Base-by-base conservation (phyloP, 139 green algal genomes). In the Chlorella vulgaris region DNA sequence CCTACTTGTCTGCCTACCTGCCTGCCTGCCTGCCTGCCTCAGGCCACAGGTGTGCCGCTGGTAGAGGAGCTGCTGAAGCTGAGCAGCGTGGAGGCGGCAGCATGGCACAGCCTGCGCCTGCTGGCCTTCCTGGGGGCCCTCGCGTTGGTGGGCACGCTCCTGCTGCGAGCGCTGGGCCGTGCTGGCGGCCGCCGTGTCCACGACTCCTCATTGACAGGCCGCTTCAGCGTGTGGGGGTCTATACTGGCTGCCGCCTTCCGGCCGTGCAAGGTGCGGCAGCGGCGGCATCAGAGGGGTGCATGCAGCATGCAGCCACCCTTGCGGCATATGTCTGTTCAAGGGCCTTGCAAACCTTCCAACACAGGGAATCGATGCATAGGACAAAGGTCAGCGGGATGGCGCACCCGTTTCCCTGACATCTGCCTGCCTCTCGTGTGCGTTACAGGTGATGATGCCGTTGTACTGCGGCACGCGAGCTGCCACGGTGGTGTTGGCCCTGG, bases 401-500 rank as follows among this genome's bases (percentile, higher is more conserved):
- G n/a, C n/a, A n/a, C n/a, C n/a, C n/a, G n/a, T n/a, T n/a, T n/a
- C n/a, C n/a, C n/a, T n/a, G n/a, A n/a, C n/a, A n/a, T n/a, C n/a
- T n/a, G n/a, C n/a, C n/a, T n/a, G n/a, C n/a, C n/a, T n/a, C n/a
- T n/a, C n/a, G n/a, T n/a, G n/a, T 38, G 26, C 36, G n/a, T 33
- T 39, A 43, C 71, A 78, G 71, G 71, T 47, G 42, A 67, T 78
- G 71, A 43, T 78, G 71, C 71, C 71, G 50, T 47, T 67, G 50
- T 78, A 67, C 50, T 78, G 71, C 50, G 71, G 47, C 71, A 66
- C 71, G 3, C 50, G 71, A 26, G 71, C 71, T 0, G 47, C 33
- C 29, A 78, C 71, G 0, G 71, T 78, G 71, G 71, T 78, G 47
- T 47, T 78, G 71, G 71, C 71, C 31, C 71, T 78, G 71, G 71